Percentiles rank a stretch among this genome's conserved stretches.
Evolutionary conservation across 1,284 basidiomycete species (phyloP).

Genomic region (Apiotrichum veenhuisii): DNA sequence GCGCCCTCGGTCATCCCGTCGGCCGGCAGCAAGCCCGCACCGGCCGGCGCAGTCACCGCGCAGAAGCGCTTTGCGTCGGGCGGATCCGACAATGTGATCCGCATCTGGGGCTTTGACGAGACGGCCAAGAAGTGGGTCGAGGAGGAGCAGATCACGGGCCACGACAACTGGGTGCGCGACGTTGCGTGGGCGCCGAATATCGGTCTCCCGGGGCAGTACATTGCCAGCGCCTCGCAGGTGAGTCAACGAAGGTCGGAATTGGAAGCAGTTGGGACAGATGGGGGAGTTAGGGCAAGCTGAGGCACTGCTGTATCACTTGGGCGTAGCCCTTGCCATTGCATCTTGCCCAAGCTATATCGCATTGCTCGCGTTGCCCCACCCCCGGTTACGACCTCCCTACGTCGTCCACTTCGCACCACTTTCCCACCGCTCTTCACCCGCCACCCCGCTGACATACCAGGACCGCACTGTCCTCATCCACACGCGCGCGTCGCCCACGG

Average conservation of each 20-base stretch:
- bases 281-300: no score
- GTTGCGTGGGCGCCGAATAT: conserved; percentile 98
- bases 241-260: no score
- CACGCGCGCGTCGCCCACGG: conserved; percentile 75
- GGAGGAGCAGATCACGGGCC: conserved; percentile 82
- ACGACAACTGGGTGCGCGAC: conserved; percentile 96
- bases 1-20: conserved; percentile 72
- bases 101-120: conserved; percentile 75
- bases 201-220: conserved; percentile 87
- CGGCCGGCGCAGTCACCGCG: conserved; percentile 11
- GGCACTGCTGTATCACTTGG: no score
- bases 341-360: no score
- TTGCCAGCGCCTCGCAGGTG: conserved; percentile 90
- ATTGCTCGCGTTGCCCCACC: no score
- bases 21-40: conserved; percentile 3
- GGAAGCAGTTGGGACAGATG: no score
- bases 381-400: background rate
- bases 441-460: conserved; percentile 41
- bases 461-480: conserved; percentile 92
- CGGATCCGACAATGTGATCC: conserved; percentile 93
- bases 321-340: no score
- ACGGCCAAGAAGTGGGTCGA: conserved; percentile 68
- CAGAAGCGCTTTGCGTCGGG: conserved; percentile 86
- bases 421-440: background rate
- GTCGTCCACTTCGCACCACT: no score